Percentiles rank a stretch among this genome's conserved stretches.
phyloP scores from a whole-genome alignment of 306 rosid species.

The Corylus heterophylla region DNA sequence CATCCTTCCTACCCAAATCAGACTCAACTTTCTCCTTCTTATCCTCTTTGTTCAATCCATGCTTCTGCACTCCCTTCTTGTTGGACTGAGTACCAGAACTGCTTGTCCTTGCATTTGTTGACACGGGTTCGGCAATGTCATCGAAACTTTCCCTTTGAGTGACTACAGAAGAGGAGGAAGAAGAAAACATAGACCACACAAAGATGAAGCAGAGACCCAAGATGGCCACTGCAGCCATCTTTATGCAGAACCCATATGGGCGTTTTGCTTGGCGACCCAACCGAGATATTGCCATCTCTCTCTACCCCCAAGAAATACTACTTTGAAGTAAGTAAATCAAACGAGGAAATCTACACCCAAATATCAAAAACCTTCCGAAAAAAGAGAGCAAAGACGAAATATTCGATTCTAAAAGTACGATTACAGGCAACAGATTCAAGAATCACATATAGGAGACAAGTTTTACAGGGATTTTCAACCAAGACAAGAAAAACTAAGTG shows the following conservation, averaged over 20 bases:
- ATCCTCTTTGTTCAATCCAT: conserved; percentile 18
- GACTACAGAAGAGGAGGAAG: conserved; percentile 61
- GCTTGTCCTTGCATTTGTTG: conserved; percentile 27
- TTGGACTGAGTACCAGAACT: conserved; percentile 28
- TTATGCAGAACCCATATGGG: conserved; percentile 68
- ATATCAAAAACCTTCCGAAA: background rate
- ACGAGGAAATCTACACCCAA: conserved; percentile 19
- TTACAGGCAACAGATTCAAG: background rate
- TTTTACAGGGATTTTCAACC: background rate
- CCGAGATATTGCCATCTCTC: conserved; percentile 67
- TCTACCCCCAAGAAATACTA: conserved; percentile 15
- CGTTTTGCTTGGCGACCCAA: conserved; percentile 76
- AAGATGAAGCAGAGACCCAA: conserved; percentile 81
- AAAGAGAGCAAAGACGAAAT: background rate
- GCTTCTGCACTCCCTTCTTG: conserved; percentile 28
- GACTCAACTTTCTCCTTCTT: conserved; percentile 31
- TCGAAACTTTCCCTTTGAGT: conserved; percentile 85
- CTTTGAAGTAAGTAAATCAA: conserved; percentile 18
- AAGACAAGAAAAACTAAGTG: background rate
- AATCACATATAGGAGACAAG: conserved; percentile 5
- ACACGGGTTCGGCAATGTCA: conserved; percentile 65
- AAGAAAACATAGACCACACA: conserved; percentile 77
- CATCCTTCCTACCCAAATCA: conserved; percentile 29
- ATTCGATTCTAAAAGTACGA: background rate
- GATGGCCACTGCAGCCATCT: conserved; percentile 71